Percentiles rank a stretch among this genome's conserved stretches.
Evolutionary conservation across 345 rosid species (phyloP).

Genomic region (Gossypium thurberi): DNA sequence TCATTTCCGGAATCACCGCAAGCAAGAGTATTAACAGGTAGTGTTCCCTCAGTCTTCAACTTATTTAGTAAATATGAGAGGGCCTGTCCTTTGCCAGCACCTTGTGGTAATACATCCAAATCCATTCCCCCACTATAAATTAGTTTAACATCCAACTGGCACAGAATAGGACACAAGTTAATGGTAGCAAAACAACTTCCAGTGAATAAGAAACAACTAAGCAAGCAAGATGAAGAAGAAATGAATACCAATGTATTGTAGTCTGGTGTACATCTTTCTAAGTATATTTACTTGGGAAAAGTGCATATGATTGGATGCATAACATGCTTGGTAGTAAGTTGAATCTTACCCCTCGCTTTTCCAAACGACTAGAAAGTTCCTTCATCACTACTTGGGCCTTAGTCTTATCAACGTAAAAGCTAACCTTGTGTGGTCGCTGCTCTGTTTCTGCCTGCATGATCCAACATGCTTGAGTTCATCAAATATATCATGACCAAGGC

Average conservation of each 20-base stretch:
- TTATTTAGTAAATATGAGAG: slow-evolving; percentile 78
- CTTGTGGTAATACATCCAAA: slow-evolving; percentile 86
- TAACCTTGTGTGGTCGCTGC: slow-evolving; percentile 83
- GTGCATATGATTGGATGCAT: background rate
- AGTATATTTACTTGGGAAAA: slow-evolving; percentile 3
- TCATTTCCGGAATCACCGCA: slow-evolving; percentile 99
- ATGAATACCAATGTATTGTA: background rate
- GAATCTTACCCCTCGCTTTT: slow-evolving; percentile 60
- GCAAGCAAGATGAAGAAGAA: slow-evolving; percentile 7
- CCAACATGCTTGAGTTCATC: slow-evolving; percentile 15
- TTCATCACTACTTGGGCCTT: slow-evolving; percentile 67
- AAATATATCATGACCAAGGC: slow-evolving; percentile 11
- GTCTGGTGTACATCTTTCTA: background rate
- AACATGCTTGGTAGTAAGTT: background rate
- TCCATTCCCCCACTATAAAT: slow-evolving; percentile 95
- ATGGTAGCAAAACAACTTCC: background rate
- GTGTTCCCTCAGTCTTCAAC: slow-evolving; percentile 60
- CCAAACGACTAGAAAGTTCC: slow-evolving; percentile 50
- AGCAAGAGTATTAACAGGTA: slow-evolving; percentile 77
- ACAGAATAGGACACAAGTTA: slow-evolving; percentile 5
- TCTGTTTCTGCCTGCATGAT: slow-evolving; percentile 73
- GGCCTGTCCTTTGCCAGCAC: slow-evolving; percentile 99
- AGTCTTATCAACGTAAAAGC: slow-evolving; percentile 76
- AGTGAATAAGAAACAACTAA: background rate
- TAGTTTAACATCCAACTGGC: slow-evolving; percentile 86